These are phyloP conservation scores for Nannochloris sp. DNA, from an alignment of 139 green algal species.

Conservation along the genomic window DNA sequence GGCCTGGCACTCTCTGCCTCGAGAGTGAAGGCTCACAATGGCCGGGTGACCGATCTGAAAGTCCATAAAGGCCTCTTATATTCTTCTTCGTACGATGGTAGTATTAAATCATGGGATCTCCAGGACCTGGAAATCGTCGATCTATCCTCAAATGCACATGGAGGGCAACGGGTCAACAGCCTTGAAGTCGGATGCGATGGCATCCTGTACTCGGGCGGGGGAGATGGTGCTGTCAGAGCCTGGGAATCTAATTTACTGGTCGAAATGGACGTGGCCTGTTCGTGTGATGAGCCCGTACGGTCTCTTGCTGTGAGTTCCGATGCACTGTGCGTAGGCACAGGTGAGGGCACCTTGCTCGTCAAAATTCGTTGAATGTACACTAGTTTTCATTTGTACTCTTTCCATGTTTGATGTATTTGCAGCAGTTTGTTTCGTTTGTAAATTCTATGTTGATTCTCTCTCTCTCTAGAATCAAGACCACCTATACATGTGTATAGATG, in stretches of 20 bases:
- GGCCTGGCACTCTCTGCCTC: conserved; percentile 30
- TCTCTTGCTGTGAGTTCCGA: too few relatives aligned
- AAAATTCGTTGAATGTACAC: not conserved
- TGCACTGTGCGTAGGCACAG: too few relatives aligned
- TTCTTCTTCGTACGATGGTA: conserved; percentile 48
- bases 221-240: conserved; percentile 43
- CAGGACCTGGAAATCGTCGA: conserved; percentile 45
- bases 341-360: too few relatives aligned
- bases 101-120: conserved; percentile 57
- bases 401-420: conserved; percentile 3
- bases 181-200: conserved; percentile 33
- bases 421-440: too few relatives aligned
- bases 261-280: not conserved
- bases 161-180: conserved; percentile 46
- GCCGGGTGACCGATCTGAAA: conserved; percentile 39
- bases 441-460: too few relatives aligned
- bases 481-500: too few relatives aligned
- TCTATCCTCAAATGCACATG: conserved; percentile 32
- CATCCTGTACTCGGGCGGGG: conserved; percentile 62
- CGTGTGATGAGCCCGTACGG: too few relatives aligned
- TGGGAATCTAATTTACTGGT: conserved; percentile 5
- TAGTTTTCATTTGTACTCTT: conserved; percentile 4
- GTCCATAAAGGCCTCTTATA: conserved; percentile 38
- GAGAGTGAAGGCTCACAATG: conserved; percentile 51
- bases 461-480: too few relatives aligned